A percentile compares a stretch with the other conserved stretches of the same genome.
Evolutionary conservation across 306 rosid genomes (phyloP).

Genomic region (Prunus mongolica): DNA sequence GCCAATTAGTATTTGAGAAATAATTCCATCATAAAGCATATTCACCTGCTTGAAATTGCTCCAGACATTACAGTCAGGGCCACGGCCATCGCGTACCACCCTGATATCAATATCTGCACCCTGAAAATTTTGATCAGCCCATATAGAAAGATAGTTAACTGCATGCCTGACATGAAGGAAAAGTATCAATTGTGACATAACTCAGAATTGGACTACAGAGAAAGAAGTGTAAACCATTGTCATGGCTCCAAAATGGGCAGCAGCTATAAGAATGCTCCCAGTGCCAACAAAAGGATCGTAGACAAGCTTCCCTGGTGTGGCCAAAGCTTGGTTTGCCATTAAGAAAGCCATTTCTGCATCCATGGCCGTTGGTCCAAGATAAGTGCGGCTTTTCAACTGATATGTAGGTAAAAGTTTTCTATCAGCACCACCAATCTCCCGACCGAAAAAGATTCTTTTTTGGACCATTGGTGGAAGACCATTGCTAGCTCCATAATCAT

Average conservation of each 20-base stretch:
- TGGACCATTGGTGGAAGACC: slow-evolving; percentile 85
- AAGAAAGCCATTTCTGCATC: slow-evolving; percentile 96
- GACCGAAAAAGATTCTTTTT: slow-evolving; percentile 82
- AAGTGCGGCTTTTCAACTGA: slow-evolving; percentile 84
- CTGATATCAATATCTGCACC: slow-evolving; percentile 99
- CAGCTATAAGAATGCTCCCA: slow-evolving; percentile 87
- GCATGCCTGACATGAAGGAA: slow-evolving; percentile 3
- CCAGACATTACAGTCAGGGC: slow-evolving; percentile 96
- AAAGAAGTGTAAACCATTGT: slow-evolving; percentile 67
- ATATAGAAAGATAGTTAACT: slow-evolving; percentile 13
- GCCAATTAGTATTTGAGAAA: not conserved
- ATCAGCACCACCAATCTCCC: slow-evolving; percentile 85
- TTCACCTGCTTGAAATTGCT: slow-evolving; percentile 97
- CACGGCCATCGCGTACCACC: slow-evolving; percentile 96
- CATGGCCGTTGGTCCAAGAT: slow-evolving; percentile 99
- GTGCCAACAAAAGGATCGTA: slow-evolving; percentile 96
- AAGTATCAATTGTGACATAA: slow-evolving; percentile 2
- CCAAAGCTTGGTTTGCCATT: slow-evolving; percentile 95
- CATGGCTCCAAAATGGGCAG: slow-evolving; percentile 96
- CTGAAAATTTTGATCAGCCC: slow-evolving; percentile 48
- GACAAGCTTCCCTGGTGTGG: slow-evolving; percentile 70
- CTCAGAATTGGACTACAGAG: not conserved
- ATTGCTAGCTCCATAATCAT: slow-evolving; percentile 66
- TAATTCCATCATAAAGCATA: slow-evolving; percentile 3
- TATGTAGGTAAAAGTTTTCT: slow-evolving; percentile 91